These are phyloP conservation scores for Blastobotrys illinoisensis DNA, from an alignment of 1,139 yeast species.

Conservation along the genomic window DNA sequence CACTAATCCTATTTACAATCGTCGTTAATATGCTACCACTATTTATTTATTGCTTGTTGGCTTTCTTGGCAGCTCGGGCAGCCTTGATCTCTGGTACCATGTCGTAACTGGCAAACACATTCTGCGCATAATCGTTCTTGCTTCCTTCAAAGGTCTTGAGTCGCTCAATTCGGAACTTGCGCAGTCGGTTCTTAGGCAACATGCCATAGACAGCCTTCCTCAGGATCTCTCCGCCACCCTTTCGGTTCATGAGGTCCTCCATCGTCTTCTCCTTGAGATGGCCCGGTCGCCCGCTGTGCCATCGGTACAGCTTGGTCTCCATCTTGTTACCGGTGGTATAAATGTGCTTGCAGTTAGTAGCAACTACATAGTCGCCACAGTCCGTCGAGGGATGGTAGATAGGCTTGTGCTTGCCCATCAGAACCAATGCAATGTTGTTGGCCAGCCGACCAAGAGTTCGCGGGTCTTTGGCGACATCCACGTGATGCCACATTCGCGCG, in stretches of 20 bases:
- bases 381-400: constrained; percentile 69
- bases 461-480: constrained; percentile 77
- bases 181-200: constrained; percentile 87
- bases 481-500: constrained; percentile 92
- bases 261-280: constrained; percentile 77
- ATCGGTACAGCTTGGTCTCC: constrained; percentile 80
- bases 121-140: constrained; percentile 78
- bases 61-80: constrained; percentile 1
- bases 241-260: constrained; percentile 69
- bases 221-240: constrained; percentile 80
- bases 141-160: constrained; percentile 84
- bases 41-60: background rate
- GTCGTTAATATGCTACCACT: background rate
- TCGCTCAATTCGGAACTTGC: constrained; percentile 76
- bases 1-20: background rate
- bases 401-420: constrained; percentile 97
- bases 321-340: constrained; percentile 80
- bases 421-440: constrained; percentile 73
- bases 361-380: constrained; percentile 95
- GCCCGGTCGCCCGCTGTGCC: constrained; percentile 89
- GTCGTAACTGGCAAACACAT: constrained; percentile 82
- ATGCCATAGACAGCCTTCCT: constrained; percentile 88
- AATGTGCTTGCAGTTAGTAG: constrained; percentile 80
- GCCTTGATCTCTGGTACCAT: constrained; percentile 37
- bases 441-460: constrained; percentile 93